These are phyloP conservation scores for Glycine latifolia DNA, from an alignment of 306 rosid genomes.

Conservation along the genomic window DNA sequence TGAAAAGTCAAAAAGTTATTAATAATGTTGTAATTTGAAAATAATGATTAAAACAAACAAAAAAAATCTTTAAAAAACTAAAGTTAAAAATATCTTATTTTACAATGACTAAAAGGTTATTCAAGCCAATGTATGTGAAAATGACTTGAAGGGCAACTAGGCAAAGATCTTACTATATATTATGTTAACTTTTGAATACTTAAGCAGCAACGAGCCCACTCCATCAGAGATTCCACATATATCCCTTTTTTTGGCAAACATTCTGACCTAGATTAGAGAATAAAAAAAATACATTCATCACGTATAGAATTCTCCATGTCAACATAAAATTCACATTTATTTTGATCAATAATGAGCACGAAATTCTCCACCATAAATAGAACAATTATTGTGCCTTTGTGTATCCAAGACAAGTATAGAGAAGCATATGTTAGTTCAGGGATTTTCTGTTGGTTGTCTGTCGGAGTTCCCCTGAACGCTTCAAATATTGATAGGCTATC, in stretches of 20 bases:
- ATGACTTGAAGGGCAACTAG: not conserved
- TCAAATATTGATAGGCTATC: constrained; percentile 23
- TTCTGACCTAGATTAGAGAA: constrained; percentile 36
- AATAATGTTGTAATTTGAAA: too few species aligned
- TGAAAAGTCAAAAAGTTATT: too few species aligned
- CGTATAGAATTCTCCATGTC: not conserved
- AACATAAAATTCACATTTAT: constrained; percentile 8
- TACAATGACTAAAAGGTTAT: too few species aligned
- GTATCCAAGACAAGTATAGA: not conserved
- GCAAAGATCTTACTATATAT: not conserved
- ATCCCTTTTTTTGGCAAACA: constrained; percentile 20
- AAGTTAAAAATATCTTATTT: too few species aligned
- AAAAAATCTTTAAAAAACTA: too few species aligned
- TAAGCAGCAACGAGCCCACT: not conserved
- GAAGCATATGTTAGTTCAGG: not conserved
- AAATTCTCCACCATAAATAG: constrained; percentile 22
- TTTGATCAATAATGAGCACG: not conserved
- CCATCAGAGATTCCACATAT: not conserved
- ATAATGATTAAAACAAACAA: too few species aligned
- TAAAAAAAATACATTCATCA: not conserved
- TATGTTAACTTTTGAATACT: not conserved
- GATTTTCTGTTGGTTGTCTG: constrained; percentile 45
- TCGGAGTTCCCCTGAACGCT: constrained; percentile 58
- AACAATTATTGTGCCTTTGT: not conserved
- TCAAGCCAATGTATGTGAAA: not conserved